Base-by-base conservation (phyloP, 495 filamentous ascomycete species). In the Trichoderma reesei region DNA sequence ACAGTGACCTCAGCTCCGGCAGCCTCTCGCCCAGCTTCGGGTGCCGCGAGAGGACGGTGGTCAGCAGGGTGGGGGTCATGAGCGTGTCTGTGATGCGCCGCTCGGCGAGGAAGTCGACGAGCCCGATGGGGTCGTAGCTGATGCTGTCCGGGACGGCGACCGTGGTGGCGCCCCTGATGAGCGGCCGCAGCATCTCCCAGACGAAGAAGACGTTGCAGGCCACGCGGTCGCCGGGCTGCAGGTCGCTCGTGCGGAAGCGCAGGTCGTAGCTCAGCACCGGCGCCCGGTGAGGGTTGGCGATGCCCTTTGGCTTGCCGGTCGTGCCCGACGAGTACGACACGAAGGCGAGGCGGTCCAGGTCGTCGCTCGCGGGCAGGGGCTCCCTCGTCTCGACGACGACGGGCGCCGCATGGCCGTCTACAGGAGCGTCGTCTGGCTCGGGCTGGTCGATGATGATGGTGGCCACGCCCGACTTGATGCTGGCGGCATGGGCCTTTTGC, bases 171-270 rank as follows among this genome's bases (percentile, higher is more conserved):
- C 86, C 86, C 31, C 86, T 79, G 59, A 89, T 66, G n/a, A 89
- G 74, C 11, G 86, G 86, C 11, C 86, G 82, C 36, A 89, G 64
- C n/a, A 88, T 88, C 65, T 89, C 86, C 86, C 86, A 89, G 61
- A 89, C 75, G 70, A 89, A 89, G 68, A 88, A 89, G 26, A 88
- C 86, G 79, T 89, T 89, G 68, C 86, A 89, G 20, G 86, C 86
- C 11, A 88, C 85, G 2, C 86, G 82, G 65, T 88, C 86, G 3
- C 85, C 84, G 0, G 83, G 85, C 33, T 79, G 72, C 5, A 86
- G 72, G 70, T 89, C 85, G 63, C 82, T 85, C 1, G 88, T 68
- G 11, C 68, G 76, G 68, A 88, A 89, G 73, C 86, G 75, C 64
- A 88, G 67, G 67, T 88, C 75, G 66, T 88, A 89, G 33, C 85